phyloP scores from a whole-genome alignment of 2,329 filamentous ascomycete genomes.

The Rhinocladiella similis region DNA sequence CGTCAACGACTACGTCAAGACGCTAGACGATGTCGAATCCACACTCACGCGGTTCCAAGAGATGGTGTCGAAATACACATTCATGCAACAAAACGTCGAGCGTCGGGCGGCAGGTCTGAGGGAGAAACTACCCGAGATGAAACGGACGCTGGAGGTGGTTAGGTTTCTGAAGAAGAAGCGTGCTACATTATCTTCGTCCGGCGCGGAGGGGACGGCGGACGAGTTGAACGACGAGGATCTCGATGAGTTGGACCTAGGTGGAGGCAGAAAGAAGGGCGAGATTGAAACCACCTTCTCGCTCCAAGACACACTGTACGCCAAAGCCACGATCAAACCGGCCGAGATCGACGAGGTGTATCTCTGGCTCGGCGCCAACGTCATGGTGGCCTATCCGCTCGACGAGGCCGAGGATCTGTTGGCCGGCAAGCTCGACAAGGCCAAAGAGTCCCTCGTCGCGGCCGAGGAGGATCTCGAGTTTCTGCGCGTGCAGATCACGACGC shows the following conservation, averaged over 20 bases:
- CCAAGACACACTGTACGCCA: constrained; percentile 92
- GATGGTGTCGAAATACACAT: constrained; percentile 87
- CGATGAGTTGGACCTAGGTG: constrained; percentile 15
- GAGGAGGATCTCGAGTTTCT: constrained; percentile 96
- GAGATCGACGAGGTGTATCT: constrained; percentile 81
- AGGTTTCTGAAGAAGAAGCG: constrained; percentile 76
- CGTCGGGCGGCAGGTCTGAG: constrained; percentile 76
- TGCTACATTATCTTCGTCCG: too few relatives aligned
- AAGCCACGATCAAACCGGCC: constrained; percentile 76
- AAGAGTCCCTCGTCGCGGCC: constrained; percentile 78
- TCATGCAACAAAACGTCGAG: constrained; percentile 96
- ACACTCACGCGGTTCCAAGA: constrained; percentile 50
- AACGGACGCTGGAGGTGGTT: constrained; percentile 92
- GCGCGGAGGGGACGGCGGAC: constrained; percentile 10
- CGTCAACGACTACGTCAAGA: constrained; percentile 48
- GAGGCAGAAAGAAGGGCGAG: constrained; percentile 37
- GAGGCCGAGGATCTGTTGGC: constrained; percentile 80
- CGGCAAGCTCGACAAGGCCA: constrained; percentile 76
- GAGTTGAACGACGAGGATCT: constrained; percentile 4
- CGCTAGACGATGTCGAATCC: constrained; percentile 46
- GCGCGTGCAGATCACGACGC: constrained; percentile 92
- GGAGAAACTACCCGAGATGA: constrained; percentile 96
- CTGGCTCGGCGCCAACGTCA: constrained; percentile 98
- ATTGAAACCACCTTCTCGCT: constrained; percentile 92
- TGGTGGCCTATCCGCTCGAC: constrained; percentile 89